Conservation (phyloP, 495 filamentous ascomycete genomes). For the Gamarada debralockiae region DNA sequence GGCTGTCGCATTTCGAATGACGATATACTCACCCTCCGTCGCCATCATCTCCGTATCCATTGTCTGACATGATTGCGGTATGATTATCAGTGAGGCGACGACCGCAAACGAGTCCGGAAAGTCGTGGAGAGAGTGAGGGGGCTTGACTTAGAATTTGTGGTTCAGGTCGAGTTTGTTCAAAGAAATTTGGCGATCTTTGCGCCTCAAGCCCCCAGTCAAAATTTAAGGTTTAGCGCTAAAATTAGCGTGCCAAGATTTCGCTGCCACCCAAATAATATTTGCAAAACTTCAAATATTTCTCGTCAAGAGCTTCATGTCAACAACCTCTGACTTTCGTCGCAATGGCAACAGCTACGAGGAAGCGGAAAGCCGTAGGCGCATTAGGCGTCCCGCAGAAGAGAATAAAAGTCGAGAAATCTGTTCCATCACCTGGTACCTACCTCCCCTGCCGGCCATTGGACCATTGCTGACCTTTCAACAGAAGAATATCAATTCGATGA, state of each 20-base stretch:
- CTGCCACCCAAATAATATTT: constrained; percentile 6
- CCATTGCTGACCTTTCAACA: background rate
- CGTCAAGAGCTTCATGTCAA: no score
- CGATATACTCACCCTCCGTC: constrained; percentile 42
- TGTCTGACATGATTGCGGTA: constrained; percentile 72
- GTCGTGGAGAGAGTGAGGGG: background rate
- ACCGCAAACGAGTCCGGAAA: background rate
- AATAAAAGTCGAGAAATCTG: constrained; percentile 5
- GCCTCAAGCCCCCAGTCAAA: background rate
- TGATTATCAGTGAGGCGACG: constrained; percentile 1
- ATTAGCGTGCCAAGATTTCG: constrained; percentile 14
- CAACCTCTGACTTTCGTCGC: background rate
- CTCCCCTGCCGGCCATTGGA: background rate
- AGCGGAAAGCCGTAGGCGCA: constrained; percentile 14
- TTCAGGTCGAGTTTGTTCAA: constrained; percentile 1
- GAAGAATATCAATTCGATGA: constrained; percentile 7
- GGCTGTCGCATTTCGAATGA: background rate
- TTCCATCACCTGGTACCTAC: constrained; percentile 1
- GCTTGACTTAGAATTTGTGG: background rate
- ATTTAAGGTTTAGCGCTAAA: constrained; percentile 24
- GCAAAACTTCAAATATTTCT: background rate
- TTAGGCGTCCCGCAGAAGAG: constrained; percentile 10
- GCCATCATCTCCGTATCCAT: constrained; percentile 70
- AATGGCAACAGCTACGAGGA: constrained; percentile 14
- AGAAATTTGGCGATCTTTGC: constrained; percentile 13